These are phyloP conservation scores for Lathyrus sativus DNA, from an alignment of 306 rosid genomes.

Conservation along the genomic window DNA sequence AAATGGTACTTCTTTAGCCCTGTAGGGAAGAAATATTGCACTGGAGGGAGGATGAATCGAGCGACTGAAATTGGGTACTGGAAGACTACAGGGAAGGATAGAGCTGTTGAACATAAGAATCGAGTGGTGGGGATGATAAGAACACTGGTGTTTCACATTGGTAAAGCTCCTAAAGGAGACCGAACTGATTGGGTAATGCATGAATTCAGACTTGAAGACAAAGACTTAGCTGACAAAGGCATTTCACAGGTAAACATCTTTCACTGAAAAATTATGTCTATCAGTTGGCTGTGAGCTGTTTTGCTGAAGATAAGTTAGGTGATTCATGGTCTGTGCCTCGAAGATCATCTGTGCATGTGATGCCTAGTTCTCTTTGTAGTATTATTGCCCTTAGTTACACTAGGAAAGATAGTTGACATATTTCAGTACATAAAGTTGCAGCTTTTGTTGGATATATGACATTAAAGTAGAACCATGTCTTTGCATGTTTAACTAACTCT, in stretches of 20 bases:
- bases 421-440: background rate
- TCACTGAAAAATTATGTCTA: background rate
- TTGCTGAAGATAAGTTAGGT: background rate
- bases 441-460: conserved; percentile 24
- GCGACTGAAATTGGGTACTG: conserved; percentile 68
- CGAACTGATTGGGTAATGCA: conserved; percentile 93
- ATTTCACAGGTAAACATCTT: conserved; percentile 52
- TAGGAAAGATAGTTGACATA: background rate
- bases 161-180: conserved; percentile 56
- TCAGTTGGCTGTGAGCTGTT: background rate
- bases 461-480: background rate
- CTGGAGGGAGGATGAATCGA: conserved; percentile 72
- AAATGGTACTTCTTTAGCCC: conserved; percentile 82
- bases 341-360: background rate
- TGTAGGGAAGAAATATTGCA: conserved; percentile 58
- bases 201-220: conserved; percentile 67
- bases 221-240: conserved; percentile 38
- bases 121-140: conserved; percentile 63
- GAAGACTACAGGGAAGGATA: conserved; percentile 89
- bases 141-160: conserved; percentile 67
- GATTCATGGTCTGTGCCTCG: background rate
- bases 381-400: background rate
- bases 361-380: conserved; percentile 21
- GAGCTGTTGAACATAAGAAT: conserved; percentile 36
- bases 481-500: conserved; percentile 2